Evolutionary conservation across 192 early-diverging fungal species (phyloP), one percentile per base, ranked within the genome.

Genomic region (Backusella psychrophila): DNA sequence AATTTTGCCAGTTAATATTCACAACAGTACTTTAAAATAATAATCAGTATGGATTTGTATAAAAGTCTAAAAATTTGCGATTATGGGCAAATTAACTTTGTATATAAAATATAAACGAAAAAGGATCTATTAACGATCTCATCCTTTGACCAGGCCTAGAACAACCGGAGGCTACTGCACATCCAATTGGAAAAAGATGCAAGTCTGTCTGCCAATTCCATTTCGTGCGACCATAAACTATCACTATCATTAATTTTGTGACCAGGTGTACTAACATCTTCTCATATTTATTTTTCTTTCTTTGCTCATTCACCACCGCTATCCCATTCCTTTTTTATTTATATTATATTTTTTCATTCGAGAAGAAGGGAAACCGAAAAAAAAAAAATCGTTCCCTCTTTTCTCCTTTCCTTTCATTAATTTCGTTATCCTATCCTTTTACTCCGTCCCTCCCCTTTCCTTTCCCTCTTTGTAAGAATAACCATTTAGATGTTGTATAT

Each of bases 191-290:
- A 63, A 11, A 11, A 63, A 29, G 56, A 23, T 63, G 56, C 23
- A 63, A 29, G 11, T 63, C 56, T 63, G 56, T 63, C 56, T 63
- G 56, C 56, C 23, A 63, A 63, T 63, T 63, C 29, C 56, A 63
- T 29, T 63, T 63, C 26, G 56, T 63, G 12, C 23, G 3, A 63
- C 56, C 23, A 29, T 26, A 63, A 53, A 63, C 56, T 31, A 63
- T 29, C 56, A 63, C 21, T 63, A 26, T 63, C 56, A 63, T 63
- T 63, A 63, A 63, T 63, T 63, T 63, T 63, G 56, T 63, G 56
- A 63, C n/a, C 56, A 63, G 23, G 29, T 29, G 23, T 29, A 63
- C 56, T 12, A 14, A 63, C 23, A 63, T 4, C 21, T 72, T 46
- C n/a, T 4, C 29, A 15, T 67, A 35, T 67, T 8, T 67, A 31